Conservation (phyloP, 805 yeast genomes). For the Starmerella powellii region DNA sequence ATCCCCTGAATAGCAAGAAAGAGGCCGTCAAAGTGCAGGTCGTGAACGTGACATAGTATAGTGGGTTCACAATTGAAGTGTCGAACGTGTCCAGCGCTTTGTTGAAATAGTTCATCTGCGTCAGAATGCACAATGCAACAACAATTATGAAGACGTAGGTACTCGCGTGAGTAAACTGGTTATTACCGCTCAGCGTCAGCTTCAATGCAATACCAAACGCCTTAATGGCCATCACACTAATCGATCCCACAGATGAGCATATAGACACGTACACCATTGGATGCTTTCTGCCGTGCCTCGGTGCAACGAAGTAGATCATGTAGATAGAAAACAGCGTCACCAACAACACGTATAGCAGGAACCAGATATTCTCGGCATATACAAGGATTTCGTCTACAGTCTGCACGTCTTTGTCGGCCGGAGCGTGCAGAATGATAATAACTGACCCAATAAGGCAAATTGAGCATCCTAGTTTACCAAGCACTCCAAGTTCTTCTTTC, state of each 20-base stretch:
- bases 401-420: constrained; percentile 78
- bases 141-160: constrained; percentile 71
- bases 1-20: constrained; percentile 73
- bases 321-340: constrained; percentile 60
- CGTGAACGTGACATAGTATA: constrained; percentile 83
- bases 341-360: constrained; percentile 48
- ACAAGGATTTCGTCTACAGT: constrained; percentile 79
- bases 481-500: constrained; percentile 73
- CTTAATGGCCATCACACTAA: constrained; percentile 82
- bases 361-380: constrained; percentile 66
- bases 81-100: constrained; percentile 89
- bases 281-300: constrained; percentile 61
- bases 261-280: constrained; percentile 85
- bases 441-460: constrained; percentile 80
- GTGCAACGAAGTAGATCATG: constrained; percentile 76
- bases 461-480: constrained; percentile 89
- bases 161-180: constrained; percentile 74
- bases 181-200: constrained; percentile 69
- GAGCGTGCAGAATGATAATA: constrained; percentile 81
- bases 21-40: constrained; percentile 79
- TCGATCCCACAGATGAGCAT: constrained; percentile 82
- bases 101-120: constrained; percentile 90
- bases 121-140: constrained; percentile 67
- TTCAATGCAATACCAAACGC: constrained; percentile 88
- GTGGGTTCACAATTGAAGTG: constrained; percentile 81